phyloP scores from a whole-genome alignment of 345 rosid species.

The Citrus medica region DNA sequence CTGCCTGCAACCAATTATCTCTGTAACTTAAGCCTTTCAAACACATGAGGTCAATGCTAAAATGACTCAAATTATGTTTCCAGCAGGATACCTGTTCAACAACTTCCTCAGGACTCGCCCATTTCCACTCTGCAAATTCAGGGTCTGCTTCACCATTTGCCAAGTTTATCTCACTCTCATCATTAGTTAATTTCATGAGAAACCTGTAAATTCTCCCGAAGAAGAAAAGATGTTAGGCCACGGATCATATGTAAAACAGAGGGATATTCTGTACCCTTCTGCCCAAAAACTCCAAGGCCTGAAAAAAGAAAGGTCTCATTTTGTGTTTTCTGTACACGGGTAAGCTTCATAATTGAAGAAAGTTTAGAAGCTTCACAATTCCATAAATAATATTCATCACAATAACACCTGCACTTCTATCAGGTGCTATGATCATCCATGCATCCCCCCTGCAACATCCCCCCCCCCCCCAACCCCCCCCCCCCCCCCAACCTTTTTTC shows the following conservation, averaged over 20 bases:
- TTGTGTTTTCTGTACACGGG: neutral
- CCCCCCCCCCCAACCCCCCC: too few relatives aligned
- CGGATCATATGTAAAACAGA: neutral
- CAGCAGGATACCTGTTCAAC: slow-evolving; percentile 54
- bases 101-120: slow-evolving; percentile 84
- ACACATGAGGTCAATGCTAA: neutral
- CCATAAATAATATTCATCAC: neutral
- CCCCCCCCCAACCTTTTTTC: too few relatives aligned
- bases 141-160: slow-evolving; percentile 72
- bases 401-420: neutral
- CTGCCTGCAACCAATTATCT: slow-evolving; percentile 54
- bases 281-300: neutral
- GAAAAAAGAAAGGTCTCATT: neutral
- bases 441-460: too few relatives aligned
- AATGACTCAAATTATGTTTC: neutral
- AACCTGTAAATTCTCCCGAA: slow-evolving; percentile 47
- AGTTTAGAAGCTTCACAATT: neutral
- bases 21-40: neutral
- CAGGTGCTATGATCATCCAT: neutral
- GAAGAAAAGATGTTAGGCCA: neutral
- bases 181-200: slow-evolving; percentile 70
- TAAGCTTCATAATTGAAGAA: neutral
- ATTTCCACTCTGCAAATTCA: slow-evolving; percentile 96
- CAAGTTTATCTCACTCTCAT: slow-evolving; percentile 80
- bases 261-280: neutral